These are phyloP conservation scores for Daldinia bambusicola DNA, from an alignment of 495 filamentous ascomycete species.

Conservation along the genomic window DNA sequence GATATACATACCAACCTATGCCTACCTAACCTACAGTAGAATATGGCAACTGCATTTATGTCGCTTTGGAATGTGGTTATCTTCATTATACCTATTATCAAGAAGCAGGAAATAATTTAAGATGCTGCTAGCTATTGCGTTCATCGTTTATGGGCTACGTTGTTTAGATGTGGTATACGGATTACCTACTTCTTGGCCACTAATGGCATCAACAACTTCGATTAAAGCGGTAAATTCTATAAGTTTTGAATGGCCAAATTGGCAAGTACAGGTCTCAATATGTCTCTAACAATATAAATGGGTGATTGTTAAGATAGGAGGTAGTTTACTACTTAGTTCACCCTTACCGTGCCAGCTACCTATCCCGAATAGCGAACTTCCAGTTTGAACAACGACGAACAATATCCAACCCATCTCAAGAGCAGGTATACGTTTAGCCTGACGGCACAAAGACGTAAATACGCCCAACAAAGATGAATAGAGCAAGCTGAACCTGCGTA, in stretches of 20 bases:
- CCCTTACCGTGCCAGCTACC: background rate
- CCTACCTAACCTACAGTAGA: background rate
- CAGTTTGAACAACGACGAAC: background rate
- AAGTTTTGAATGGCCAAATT: background rate
- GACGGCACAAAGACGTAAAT: too few species aligned
- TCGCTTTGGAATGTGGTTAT: background rate
- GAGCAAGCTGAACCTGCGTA: too few species aligned
- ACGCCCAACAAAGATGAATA: too few species aligned
- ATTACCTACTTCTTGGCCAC: background rate
- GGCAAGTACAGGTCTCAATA: background rate
- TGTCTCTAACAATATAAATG: background rate
- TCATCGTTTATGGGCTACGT: background rate
- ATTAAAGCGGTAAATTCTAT: background rate
- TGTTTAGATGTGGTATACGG: background rate
- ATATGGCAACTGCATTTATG: background rate
- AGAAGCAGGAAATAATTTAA: background rate
- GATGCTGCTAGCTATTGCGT: background rate
- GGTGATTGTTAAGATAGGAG: too few species aligned
- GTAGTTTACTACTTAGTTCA: background rate
- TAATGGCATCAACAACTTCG: background rate
- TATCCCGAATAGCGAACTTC: background rate
- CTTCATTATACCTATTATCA: background rate
- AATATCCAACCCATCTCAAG: background rate
- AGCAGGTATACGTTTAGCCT: background rate
- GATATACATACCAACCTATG: too few species aligned